These are phyloP conservation scores for Aspergillus bertholletiae DNA, from an alignment of 495 filamentous ascomycete species.

Conservation along the genomic window DNA sequence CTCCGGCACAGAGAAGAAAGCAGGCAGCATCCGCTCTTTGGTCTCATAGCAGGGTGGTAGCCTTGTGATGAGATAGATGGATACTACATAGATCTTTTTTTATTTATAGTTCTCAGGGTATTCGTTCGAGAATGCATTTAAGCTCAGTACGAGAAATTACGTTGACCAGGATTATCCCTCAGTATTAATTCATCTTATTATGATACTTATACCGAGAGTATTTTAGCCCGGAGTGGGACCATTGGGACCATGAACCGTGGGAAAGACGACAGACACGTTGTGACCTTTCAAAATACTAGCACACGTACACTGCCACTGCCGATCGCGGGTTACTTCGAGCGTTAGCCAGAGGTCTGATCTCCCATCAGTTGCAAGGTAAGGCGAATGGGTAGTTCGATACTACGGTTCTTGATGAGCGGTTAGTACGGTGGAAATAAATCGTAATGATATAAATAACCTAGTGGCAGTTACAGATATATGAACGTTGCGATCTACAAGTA, in stretches of 20 bases:
- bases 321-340: slow-evolving; percentile 32
- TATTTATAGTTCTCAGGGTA: neutral
- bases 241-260: slow-evolving; percentile 13
- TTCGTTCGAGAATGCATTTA: neutral
- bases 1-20: too few species aligned
- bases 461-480: neutral
- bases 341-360: slow-evolving; percentile 25
- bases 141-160: neutral
- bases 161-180: neutral
- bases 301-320: slow-evolving; percentile 31
- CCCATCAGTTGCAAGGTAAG: neutral
- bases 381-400: neutral
- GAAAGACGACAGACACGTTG: slow-evolving; percentile 12
- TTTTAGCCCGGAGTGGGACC: neutral
- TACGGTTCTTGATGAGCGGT: neutral
- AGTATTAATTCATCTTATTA: neutral
- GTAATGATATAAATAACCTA: neutral
- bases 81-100: neutral
- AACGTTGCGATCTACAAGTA: neutral
- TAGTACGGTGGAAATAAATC: neutral
- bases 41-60: neutral
- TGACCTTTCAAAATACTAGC: slow-evolving; percentile 7
- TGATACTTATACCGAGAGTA: neutral
- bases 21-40: neutral
- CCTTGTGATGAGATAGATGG: slow-evolving; percentile 3